Evolutionary conservation across 202 grass and related monocot species (phyloP).

Genomic region (Musa balbisiana): DNA sequence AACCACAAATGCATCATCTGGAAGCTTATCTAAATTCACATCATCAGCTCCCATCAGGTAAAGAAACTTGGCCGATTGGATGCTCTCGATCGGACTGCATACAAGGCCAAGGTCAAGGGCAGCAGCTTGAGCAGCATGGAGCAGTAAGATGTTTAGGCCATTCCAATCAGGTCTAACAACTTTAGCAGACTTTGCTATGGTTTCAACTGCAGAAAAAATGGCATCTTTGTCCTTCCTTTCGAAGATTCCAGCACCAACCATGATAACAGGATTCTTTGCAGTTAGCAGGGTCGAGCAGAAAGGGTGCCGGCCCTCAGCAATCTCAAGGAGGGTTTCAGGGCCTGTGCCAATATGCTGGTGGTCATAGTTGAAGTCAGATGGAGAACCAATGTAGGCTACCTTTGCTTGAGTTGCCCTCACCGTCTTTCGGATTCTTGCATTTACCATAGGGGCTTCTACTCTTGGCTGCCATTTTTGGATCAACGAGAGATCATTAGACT

Average conservation of each 20-base stretch:
- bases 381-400: conserved; percentile 81
- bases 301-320: conserved; percentile 61
- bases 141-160: conserved; percentile 74
- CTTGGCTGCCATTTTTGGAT: conserved; percentile 56
- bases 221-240: conserved; percentile 70
- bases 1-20: conserved; percentile 87
- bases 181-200: conserved; percentile 64
- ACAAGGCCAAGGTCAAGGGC: conserved; percentile 87
- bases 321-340: conserved; percentile 67
- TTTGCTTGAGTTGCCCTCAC: conserved; percentile 80
- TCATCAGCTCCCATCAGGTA: conserved; percentile 99
- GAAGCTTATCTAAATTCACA: conserved; percentile 62
- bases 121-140: conserved; percentile 88
- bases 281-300: conserved; percentile 68
- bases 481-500: neutral
- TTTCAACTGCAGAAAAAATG: conserved; percentile 59
- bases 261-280: conserved; percentile 88
- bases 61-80: conserved; percentile 74
- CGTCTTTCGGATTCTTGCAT: conserved; percentile 86
- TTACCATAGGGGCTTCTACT: conserved; percentile 90
- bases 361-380: conserved; percentile 85
- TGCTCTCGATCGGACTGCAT: conserved; percentile 48
- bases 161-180: conserved; percentile 82
- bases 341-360: conserved; percentile 71
- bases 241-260: conserved; percentile 78